These are phyloP conservation scores for Mortierella sp. DNA, from an alignment of 371 early-diverging fungal species.

Conservation along the genomic window DNA sequence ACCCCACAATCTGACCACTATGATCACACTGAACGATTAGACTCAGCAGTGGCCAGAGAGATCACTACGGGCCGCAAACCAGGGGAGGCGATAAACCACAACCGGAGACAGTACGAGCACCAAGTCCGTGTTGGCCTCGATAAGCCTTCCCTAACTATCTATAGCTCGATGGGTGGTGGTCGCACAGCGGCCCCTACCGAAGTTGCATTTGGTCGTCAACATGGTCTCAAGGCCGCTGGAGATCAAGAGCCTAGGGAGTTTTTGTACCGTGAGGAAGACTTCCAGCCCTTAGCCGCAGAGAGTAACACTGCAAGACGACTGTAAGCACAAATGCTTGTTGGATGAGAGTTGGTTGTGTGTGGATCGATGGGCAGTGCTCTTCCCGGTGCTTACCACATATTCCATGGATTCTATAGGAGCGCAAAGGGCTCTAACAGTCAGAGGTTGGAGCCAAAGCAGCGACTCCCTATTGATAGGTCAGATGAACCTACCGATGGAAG, in stretches of 20 bases:
- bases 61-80: constrained; percentile 7
- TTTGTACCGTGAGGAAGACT: constrained; percentile 27
- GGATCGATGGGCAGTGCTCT: too few species aligned
- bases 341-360: too few species aligned
- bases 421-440: too few species aligned
- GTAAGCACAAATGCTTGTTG: too few species aligned
- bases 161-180: constrained; percentile 26
- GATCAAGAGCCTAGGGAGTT: constrained; percentile 14
- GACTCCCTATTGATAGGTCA: too few species aligned
- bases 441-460: too few species aligned
- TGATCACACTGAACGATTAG: not conserved
- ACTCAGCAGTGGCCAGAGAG: constrained; percentile 10
- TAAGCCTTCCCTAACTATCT: constrained; percentile 8
- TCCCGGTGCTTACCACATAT: too few species aligned
- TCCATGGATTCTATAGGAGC: too few species aligned
- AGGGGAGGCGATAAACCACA: constrained; percentile 11
- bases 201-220: constrained; percentile 8
- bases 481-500: too few species aligned
- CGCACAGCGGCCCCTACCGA: constrained; percentile 13
- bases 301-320: not conserved
- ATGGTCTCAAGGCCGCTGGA: not conserved
- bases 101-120: constrained; percentile 5
- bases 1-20: not conserved
- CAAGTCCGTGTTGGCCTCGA: constrained; percentile 15
- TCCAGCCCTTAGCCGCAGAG: constrained; percentile 11